Evolutionary conservation across 345 rosid species (phyloP).

Genomic region (Geranium rotundifolium): DNA sequence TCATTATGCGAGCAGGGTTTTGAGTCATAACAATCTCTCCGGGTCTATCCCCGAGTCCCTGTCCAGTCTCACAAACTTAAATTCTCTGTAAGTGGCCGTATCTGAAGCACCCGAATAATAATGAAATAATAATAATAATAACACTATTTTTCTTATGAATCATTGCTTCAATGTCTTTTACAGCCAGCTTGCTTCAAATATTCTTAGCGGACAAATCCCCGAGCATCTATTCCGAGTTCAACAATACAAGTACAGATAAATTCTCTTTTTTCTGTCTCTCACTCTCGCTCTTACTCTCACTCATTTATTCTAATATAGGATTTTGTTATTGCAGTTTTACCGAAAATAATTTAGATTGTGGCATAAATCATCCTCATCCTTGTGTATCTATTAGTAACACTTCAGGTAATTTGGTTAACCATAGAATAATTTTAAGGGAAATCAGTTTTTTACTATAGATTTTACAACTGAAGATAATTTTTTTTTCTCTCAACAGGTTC

Average conservation of each 20-base stretch:
- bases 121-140: not conserved
- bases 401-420: conserved; percentile 37
- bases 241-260: conserved; percentile 58
- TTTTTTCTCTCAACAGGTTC: conserved; percentile 26
- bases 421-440: not conserved
- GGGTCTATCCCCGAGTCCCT: conserved; percentile 74
- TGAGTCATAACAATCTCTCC: conserved; percentile 75
- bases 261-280: not conserved
- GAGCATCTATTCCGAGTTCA: conserved; percentile 43
- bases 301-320: too few relatives aligned
- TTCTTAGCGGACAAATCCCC: conserved; percentile 72
- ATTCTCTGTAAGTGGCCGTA: conserved; percentile 53
- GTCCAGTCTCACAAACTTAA: conserved; percentile 45
- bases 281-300: not conserved
- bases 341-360: conserved; percentile 62
- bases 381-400: conserved; percentile 45
- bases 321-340: conserved; percentile 11
- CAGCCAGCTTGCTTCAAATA: conserved; percentile 77
- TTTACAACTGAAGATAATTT: too few relatives aligned
- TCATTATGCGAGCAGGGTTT: conserved; percentile 39
- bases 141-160: not conserved
- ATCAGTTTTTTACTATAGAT: too few relatives aligned
- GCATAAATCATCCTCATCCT: conserved; percentile 19
- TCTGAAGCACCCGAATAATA: not conserved
- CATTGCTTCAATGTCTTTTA: conserved; percentile 14